Percentiles rank a stretch among this genome's conserved stretches.
Conservation (phyloP, 1,284 basidiomycete species). For the Anthracocystis setariae region DNA sequence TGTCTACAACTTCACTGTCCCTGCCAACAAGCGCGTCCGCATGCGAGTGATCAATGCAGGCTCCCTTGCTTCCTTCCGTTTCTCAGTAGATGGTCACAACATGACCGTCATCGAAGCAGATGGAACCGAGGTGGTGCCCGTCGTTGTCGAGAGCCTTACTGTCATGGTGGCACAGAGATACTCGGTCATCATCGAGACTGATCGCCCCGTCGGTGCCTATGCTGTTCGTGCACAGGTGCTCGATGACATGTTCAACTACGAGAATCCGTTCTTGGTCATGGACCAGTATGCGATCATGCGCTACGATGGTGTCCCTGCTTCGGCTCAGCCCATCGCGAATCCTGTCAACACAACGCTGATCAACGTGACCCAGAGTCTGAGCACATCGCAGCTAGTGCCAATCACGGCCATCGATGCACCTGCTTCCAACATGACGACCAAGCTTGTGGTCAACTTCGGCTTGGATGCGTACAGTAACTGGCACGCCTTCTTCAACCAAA, state of each 20-base stretch:
- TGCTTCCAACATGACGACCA: slow-evolving; percentile 38
- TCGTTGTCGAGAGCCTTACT: slow-evolving; percentile 68
- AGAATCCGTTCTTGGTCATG: slow-evolving; percentile 68
- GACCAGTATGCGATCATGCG: slow-evolving; percentile 67
- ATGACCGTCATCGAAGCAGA: slow-evolving; percentile 72
- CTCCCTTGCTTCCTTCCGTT: slow-evolving; percentile 49
- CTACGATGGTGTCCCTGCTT: slow-evolving; percentile 63
- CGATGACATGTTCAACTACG: slow-evolving; percentile 69
- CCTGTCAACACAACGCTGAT: slow-evolving; percentile 17
- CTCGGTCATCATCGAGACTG: slow-evolving; percentile 69
- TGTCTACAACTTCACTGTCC: slow-evolving; percentile 51
- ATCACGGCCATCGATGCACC: slow-evolving; percentile 33
- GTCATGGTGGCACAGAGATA: slow-evolving; percentile 71
- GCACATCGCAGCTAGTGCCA: slow-evolving; percentile 37
- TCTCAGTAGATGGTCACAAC: slow-evolving; percentile 71
- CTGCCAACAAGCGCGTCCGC: slow-evolving; percentile 70
- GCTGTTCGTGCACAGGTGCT: slow-evolving; percentile 64
- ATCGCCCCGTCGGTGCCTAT: slow-evolving; percentile 46
- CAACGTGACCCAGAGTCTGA: slow-evolving; percentile 29
- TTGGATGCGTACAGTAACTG: slow-evolving; percentile 36
- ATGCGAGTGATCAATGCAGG: slow-evolving; percentile 71
- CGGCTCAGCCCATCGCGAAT: slow-evolving; percentile 37
- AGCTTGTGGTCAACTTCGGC: slow-evolving; percentile 43
- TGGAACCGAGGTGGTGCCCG: slow-evolving; percentile 69
- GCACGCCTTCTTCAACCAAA: slow-evolving; percentile 53